These are phyloP conservation scores for Dryas octopetala DNA, from an alignment of 306 rosid genomes.

Conservation along the genomic window DNA sequence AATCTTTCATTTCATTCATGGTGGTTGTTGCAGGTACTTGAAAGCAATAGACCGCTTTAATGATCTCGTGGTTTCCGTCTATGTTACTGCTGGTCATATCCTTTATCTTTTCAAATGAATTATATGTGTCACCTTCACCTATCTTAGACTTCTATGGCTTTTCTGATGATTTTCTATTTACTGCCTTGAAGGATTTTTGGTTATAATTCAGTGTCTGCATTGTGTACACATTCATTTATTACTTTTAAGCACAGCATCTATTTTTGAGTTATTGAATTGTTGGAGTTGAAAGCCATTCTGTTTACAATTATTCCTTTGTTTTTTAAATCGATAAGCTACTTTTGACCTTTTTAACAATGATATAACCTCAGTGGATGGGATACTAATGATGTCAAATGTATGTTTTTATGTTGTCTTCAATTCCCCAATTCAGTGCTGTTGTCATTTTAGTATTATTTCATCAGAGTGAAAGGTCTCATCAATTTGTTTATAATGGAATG, in stretches of 20 bases:
- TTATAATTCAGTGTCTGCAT: background rate
- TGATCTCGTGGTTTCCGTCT: slow-evolving; percentile 85
- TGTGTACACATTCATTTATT: background rate
- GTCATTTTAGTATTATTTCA: background rate
- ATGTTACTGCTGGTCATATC: slow-evolving; percentile 99
- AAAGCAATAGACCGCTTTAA: slow-evolving; percentile 91
- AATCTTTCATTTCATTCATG: slow-evolving; percentile 8
- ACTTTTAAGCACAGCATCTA: background rate
- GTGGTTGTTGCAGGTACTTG: slow-evolving; percentile 71
- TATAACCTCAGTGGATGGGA: background rate
- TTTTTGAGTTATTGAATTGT: too few species aligned
- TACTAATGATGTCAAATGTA: background rate
- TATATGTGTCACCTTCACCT: background rate
- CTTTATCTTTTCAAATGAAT: slow-evolving; percentile 26
- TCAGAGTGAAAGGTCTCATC: slow-evolving; percentile 11
- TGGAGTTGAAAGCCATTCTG: background rate
- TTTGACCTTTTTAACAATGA: background rate
- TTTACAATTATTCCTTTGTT: background rate
- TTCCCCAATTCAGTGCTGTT: background rate
- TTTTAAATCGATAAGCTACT: background rate
- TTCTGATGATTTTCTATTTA: background rate
- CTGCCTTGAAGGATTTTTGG: background rate
- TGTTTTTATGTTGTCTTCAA: background rate
- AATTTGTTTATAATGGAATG: background rate
- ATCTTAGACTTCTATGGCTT: background rate